Conservation (phyloP, 495 filamentous ascomycete genomes). For the Tricharina praecox region DNA sequence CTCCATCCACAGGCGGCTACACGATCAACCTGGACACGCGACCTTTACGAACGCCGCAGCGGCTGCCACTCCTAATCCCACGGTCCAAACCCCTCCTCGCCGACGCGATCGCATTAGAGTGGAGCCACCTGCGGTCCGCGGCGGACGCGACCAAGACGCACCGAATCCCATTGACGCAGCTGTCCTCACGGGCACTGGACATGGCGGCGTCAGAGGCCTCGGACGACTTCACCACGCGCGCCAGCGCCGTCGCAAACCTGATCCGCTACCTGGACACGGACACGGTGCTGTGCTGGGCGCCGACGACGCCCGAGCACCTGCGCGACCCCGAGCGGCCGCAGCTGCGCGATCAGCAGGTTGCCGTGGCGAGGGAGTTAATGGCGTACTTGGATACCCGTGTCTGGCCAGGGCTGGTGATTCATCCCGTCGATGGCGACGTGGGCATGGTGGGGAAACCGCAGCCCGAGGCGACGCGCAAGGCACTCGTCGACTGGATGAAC, state of each 20-base stretch:
- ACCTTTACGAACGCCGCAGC: constrained; percentile 58
- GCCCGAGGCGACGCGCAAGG: constrained; percentile 50
- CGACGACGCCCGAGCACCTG: constrained; percentile 34
- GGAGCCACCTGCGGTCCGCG: constrained; percentile 65
- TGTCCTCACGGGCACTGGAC: constrained; percentile 63
- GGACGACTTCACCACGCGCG: constrained; percentile 30
- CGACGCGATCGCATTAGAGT: constrained; percentile 74
- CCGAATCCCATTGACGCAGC: constrained; percentile 76
- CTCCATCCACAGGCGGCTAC: constrained; percentile 35
- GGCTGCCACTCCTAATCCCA: constrained; percentile 55
- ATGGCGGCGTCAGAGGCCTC: constrained; percentile 43
- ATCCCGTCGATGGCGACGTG: constrained; percentile 52
- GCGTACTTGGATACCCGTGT: constrained; percentile 49
- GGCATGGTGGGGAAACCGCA: constrained; percentile 45
- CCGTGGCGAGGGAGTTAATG: constrained; percentile 48
- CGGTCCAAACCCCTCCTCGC: constrained; percentile 63
- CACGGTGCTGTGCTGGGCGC: constrained; percentile 83
- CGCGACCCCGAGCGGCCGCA: constrained; percentile 32
- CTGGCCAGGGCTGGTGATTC: constrained; percentile 73
- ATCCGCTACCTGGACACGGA: constrained; percentile 85
- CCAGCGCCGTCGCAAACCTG: constrained; percentile 44
- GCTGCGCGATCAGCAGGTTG: constrained; percentile 56
- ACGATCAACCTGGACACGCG: constrained; percentile 66
- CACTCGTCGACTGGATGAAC: constrained; percentile 63
- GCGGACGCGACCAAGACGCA: constrained; percentile 64